phyloP scores from a whole-genome alignment of 2,329 filamentous ascomycete genomes.

The Fusarium stilboides region DNA sequence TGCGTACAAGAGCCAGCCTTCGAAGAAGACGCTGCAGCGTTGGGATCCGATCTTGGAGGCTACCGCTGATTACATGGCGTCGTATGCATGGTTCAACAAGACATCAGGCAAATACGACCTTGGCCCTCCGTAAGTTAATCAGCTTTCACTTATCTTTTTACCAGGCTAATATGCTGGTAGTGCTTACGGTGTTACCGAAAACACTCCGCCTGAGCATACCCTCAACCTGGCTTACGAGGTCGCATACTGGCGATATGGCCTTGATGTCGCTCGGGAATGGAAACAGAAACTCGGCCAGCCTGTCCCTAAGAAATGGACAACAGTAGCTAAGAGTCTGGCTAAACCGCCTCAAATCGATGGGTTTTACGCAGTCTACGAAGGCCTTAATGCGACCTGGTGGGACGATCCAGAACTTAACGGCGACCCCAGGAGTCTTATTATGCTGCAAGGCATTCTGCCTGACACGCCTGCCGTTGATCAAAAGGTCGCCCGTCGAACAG shows the following conservation, averaged over 20 bases:
- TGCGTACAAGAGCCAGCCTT: constrained; percentile 50
- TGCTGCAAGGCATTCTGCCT: constrained; percentile 62
- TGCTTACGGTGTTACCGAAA: constrained; percentile 66
- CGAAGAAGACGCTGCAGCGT: constrained; percentile 59
- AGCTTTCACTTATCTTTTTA: too few species aligned
- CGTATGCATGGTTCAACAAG: constrained; percentile 69
- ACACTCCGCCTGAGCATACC: constrained; percentile 70
- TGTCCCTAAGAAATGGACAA: constrained; percentile 62
- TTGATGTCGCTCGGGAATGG: constrained; percentile 69
- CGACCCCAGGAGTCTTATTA: constrained; percentile 63
- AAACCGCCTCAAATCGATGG: constrained; percentile 65
- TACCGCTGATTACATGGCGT: constrained; percentile 72
- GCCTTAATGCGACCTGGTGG: constrained; percentile 63
- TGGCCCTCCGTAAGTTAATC: constrained; percentile 55
- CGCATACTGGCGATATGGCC: constrained; percentile 74
- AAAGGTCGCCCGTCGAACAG: constrained; percentile 55
- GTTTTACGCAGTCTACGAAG: constrained; percentile 70
- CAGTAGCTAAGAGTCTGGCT: constrained; percentile 67
- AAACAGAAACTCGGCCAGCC: constrained; percentile 62
- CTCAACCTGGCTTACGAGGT: constrained; percentile 73
- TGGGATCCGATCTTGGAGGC: constrained; percentile 69
- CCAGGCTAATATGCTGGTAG: not conserved
- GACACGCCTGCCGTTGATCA: constrained; percentile 57
- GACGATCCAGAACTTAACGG: constrained; percentile 54
- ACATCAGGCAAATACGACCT: constrained; percentile 67